Percentiles rank a stretch among this genome's conserved stretches.
These are phyloP conservation scores for Xylaria telfairii DNA, from an alignment of 495 filamentous ascomycete genomes.

Conservation along the genomic window DNA sequence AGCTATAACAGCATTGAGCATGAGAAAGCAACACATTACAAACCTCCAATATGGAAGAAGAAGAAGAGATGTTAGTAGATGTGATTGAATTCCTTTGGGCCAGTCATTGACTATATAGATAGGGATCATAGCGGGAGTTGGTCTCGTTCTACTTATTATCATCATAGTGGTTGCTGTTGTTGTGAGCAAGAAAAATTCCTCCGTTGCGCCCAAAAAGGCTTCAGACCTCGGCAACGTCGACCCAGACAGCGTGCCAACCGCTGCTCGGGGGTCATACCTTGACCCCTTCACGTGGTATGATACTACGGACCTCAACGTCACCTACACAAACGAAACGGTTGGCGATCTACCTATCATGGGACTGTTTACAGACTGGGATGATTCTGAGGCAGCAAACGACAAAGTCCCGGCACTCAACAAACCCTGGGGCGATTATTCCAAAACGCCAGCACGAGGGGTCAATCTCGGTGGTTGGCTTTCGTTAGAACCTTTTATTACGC, in stretches of 20 bases:
- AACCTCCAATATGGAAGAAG: constrained; percentile 36
- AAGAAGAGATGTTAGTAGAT: constrained; percentile 56
- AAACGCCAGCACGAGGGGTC: constrained; percentile 81
- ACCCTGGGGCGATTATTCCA: constrained; percentile 75
- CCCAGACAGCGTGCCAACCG: constrained; percentile 66
- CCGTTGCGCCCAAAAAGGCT: constrained; percentile 44
- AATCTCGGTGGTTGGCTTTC: constrained; percentile 96
- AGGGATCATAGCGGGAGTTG: constrained; percentile 60
- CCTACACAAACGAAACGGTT: constrained; percentile 84
- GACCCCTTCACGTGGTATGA: constrained; percentile 96
- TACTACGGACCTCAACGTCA: constrained; percentile 90
- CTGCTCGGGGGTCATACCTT: constrained; percentile 74
- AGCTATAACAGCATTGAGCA: constrained; percentile 48
- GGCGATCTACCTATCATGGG: constrained; percentile 92
- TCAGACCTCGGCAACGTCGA: constrained; percentile 65
- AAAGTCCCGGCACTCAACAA: constrained; percentile 81
- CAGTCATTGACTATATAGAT: constrained; percentile 34
- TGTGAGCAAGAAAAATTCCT: constrained; percentile 68
- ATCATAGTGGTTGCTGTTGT: constrained; percentile 77
- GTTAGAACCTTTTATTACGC: constrained; percentile 93
- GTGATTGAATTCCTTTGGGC: neutral
- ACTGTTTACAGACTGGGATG: constrained; percentile 84
- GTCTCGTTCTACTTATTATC: constrained; percentile 69
- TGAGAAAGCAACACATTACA: constrained; percentile 37
- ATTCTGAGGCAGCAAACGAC: constrained; percentile 76